Base-by-base conservation (phyloP, 2,329 filamentous ascomycete species). In the Lasiodiplodia theobromae region DNA sequence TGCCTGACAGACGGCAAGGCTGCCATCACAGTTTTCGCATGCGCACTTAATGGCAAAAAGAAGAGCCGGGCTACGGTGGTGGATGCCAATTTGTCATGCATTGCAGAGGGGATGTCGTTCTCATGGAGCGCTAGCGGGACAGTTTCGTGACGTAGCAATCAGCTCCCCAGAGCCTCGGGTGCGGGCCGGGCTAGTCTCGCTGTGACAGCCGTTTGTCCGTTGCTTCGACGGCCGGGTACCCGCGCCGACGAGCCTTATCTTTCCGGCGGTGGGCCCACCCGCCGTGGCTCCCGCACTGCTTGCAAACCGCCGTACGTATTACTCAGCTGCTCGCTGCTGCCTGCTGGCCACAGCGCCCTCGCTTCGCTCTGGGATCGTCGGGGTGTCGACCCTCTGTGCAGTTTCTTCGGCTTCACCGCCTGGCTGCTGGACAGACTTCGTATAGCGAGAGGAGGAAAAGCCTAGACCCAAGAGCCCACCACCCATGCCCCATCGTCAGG, bases 71-170 rank as follows among this genome's bases (percentile, higher is more conserved):
- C n/a, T n/a, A 18, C 57, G 23, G 57, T 25, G 38, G 38, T 31
- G 4, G 40, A 62, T n/a, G 57, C 23, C 6, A 10, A 18, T 62
- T n/a, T 28, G 38, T 31, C 16, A n/a, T 49, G 21, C 4, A 31
- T 38, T 44, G 54, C 54, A 58, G 53, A 31, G 11, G 21, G 21
- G 21, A 23, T 6, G 11, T 37, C 8, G 2, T 52, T n/a, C 49
- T 16, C 6, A 12, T 21, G 49, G 21, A 25, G 7, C n/a, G 49
- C 3, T 12, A 23, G 21, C 21, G 56, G 34, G 56, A 28, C 40
- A 16, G 57, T 21, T 62, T 21, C 38, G 57, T 62, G 57, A 62
- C 57, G 57, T 62, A 34, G 57, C 57, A 62, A 47, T 62, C 51
- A 18, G 23, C 51, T 1, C 51, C 51, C 51, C 51, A 28, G 23